Base-by-base conservation (phyloP, 2,329 filamentous ascomycete species). In the Fusarium gaditjirri region DNA sequence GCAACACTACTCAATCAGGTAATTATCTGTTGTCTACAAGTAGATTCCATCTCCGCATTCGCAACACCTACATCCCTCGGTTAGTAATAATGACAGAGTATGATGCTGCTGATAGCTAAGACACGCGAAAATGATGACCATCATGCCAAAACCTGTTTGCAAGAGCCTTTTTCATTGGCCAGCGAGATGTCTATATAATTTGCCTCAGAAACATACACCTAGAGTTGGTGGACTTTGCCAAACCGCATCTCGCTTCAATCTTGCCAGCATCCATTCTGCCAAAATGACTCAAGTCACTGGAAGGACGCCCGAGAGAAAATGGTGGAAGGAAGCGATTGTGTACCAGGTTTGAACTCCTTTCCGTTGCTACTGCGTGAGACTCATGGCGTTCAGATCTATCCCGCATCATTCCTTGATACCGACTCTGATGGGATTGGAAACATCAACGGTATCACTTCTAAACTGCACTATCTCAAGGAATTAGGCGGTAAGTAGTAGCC, bases 371-470 rank as follows among this genome's bases (percentile, higher is more conserved):
- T 23, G 7, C 4, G 2, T 0, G 3, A 5, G 14, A 47, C 21
- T 12, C 5, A 29, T 3, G 3, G 4, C 1, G 2, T 6, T 6
- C 7, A 90, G 74, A 87, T 90, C 70, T 90, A 89, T 74, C 86
- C 86, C 2, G 83, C 87, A n/a, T 85, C 83, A 21, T 89, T 88
- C 80, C 84, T 85, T 46, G 87, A 88, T 73, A 84, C 83, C 63
- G 87, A 88, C 55, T 84, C 83, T 39, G 86, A 88, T 74, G 86
- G 86, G 2, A 73, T 87, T 33, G 86, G 86, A 11, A 86, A 88
- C 67, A 80, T 89, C 8, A 81, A 81, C 2, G 86, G 87, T 17
- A 86, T 89, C 71, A 84, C 87, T 14, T 82, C 82, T 57, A 85
- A 87, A 73, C 77, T 89, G 10, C 85, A 87, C 71, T 88, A 89